phyloP scores from a whole-genome alignment of 345 rosid genomes.

The Erucastrum elatum region DNA sequence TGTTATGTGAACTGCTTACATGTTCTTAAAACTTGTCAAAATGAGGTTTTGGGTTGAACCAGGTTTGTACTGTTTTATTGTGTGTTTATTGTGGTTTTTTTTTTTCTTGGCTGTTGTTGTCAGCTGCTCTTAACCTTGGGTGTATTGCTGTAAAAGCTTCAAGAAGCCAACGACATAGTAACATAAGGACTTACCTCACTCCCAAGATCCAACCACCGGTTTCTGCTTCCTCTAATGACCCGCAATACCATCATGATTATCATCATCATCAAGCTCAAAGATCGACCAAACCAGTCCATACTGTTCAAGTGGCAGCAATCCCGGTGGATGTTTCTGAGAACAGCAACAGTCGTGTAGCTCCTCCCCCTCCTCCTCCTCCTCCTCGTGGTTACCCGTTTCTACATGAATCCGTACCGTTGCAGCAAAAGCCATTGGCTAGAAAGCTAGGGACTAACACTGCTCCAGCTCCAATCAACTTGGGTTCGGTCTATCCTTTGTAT shows the following conservation, averaged over 20 bases:
- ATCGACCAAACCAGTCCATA: slow-evolving; percentile 14
- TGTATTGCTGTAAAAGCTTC: slow-evolving; percentile 92
- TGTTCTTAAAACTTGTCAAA: too few species aligned
- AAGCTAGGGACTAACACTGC: slow-evolving; percentile 40
- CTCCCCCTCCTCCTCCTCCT: slow-evolving; percentile 20
- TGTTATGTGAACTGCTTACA: neutral
- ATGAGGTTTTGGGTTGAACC: too few species aligned
- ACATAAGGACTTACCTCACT: slow-evolving; percentile 77
- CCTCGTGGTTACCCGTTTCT: slow-evolving; percentile 45
- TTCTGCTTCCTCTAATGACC: slow-evolving; percentile 44
- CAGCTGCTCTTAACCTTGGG: slow-evolving; percentile 95
- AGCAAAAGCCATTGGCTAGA: slow-evolving; percentile 34
- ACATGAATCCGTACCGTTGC: slow-evolving; percentile 45
- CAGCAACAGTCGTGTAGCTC: slow-evolving; percentile 25
- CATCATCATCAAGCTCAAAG: slow-evolving; percentile 32
- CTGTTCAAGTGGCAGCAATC: slow-evolving; percentile 2
- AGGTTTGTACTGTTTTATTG: too few species aligned
- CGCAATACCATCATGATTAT: slow-evolving; percentile 36
- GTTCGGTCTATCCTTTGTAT: slow-evolving; percentile 72
- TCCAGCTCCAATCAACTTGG: slow-evolving; percentile 35
- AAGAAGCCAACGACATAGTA: slow-evolving; percentile 90
- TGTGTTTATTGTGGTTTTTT: neutral
- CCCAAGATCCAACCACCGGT: slow-evolving; percentile 62
- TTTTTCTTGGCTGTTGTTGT: neutral
- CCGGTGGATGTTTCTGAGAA: slow-evolving; percentile 30